These are phyloP conservation scores for Amylocarpus encephaloides DNA, from an alignment of 2,329 filamentous ascomycete genomes.

Conservation along the genomic window DNA sequence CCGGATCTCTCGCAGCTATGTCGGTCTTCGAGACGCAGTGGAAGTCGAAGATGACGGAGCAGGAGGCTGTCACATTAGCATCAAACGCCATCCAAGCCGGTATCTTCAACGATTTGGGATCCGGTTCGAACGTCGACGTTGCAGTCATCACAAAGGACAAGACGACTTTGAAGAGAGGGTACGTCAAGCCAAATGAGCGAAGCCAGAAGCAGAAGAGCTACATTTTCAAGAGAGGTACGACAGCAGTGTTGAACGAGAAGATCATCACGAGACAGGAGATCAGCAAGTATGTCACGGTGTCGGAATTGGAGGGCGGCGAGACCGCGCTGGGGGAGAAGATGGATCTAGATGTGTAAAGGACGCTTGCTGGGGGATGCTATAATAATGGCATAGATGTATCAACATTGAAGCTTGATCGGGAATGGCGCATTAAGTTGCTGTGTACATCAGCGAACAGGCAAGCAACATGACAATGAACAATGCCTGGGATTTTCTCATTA, in stretches of 20 bases:
- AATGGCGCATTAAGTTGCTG: slow-evolving; percentile 9
- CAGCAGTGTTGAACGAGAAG: slow-evolving; percentile 92
- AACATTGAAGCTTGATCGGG: slow-evolving; percentile 5
- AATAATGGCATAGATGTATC: slow-evolving; percentile 11
- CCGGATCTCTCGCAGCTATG: slow-evolving; percentile 93
- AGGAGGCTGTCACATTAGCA: slow-evolving; percentile 77
- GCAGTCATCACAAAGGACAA: slow-evolving; percentile 93
- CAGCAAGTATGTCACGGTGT: slow-evolving; percentile 86
- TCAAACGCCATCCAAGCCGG: slow-evolving; percentile 87
- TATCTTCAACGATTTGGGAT: slow-evolving; percentile 98
- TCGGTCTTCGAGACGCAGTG: slow-evolving; percentile 95
- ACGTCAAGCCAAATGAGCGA: slow-evolving; percentile 87
- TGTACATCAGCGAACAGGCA: slow-evolving; percentile 5
- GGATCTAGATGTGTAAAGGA: slow-evolving; percentile 55
- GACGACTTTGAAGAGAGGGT: slow-evolving; percentile 88
- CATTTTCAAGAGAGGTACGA: slow-evolving; percentile 84
- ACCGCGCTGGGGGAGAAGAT: slow-evolving; percentile 61
- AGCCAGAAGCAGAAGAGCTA: slow-evolving; percentile 91
- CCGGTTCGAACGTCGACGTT: slow-evolving; percentile 94
- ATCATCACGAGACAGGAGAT: slow-evolving; percentile 91
- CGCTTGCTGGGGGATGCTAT: not conserved
- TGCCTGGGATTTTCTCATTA: not conserved
- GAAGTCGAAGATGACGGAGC: slow-evolving; percentile 69
- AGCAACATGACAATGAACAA: not conserved
- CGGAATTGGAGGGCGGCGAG: slow-evolving; percentile 56